Evolutionary conservation across 2,329 filamentous ascomycete genomes (phyloP).

Genomic region (Ascomycota sp.): DNA sequence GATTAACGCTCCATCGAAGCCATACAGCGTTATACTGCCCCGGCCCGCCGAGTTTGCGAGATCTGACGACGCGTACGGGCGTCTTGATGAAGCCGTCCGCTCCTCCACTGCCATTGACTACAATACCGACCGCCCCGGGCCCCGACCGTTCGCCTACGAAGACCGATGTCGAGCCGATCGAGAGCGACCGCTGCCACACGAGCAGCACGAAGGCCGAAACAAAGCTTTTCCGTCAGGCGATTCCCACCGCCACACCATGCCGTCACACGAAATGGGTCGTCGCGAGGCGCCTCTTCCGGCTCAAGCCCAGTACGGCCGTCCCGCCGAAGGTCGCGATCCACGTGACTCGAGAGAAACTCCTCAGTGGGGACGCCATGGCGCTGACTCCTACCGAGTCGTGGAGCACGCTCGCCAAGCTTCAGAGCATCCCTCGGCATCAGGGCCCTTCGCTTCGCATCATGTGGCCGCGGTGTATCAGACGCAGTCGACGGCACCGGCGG

Average conservation of each 20-base stretch:
- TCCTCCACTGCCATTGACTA: slow-evolving; percentile 23
- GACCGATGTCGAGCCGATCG: slow-evolving; percentile 30
- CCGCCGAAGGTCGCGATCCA: slow-evolving; percentile 19
- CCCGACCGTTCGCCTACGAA: slow-evolving; percentile 26
- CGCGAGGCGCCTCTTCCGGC: slow-evolving; percentile 23
- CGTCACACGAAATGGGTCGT: slow-evolving; percentile 17
- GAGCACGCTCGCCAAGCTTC: slow-evolving; percentile 22
- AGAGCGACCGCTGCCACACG: slow-evolving; percentile 23
- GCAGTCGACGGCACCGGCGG: no score
- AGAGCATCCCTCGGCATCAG: slow-evolving; percentile 25
- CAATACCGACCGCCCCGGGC: slow-evolving; percentile 26
- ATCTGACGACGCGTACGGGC: slow-evolving; percentile 23
- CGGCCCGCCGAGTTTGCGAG: slow-evolving; percentile 25
- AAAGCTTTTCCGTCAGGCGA: slow-evolving; percentile 29
- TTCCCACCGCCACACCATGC: slow-evolving; percentile 19
- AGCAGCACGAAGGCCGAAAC: slow-evolving; percentile 22
- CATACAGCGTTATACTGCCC: slow-evolving; percentile 22
- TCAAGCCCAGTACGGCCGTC: slow-evolving; percentile 23
- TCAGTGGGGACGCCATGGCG: slow-evolving; percentile 13
- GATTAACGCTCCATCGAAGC: slow-evolving; percentile 27
- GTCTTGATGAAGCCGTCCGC: slow-evolving; percentile 26
- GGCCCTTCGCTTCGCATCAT: slow-evolving; percentile 15
- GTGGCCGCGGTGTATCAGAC: slow-evolving; percentile 10
- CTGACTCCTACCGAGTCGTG: slow-evolving; percentile 16
- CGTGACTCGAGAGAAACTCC: slow-evolving; percentile 13